Conservation (phyloP, 148 eudicot genomes). For the Vaccinium myrtillus region DNA sequence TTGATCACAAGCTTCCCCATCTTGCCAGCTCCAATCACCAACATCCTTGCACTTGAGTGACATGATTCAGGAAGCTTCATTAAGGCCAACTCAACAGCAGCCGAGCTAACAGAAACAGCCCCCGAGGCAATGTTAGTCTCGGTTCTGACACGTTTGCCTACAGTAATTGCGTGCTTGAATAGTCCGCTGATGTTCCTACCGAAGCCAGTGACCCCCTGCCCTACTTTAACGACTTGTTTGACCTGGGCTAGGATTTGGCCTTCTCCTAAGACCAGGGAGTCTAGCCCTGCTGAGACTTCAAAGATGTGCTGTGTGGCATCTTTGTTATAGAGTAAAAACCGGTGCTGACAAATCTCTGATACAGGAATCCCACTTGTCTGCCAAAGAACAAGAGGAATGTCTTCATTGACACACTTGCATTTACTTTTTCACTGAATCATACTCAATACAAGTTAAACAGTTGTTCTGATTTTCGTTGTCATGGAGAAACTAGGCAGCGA, state of each 20-base stretch:
- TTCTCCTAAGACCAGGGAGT: conserved; percentile 90
- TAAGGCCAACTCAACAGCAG: conserved; percentile 89
- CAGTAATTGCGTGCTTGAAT: conserved; percentile 90
- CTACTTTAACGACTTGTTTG: conserved; percentile 91
- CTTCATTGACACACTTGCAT: conserved; percentile 6
- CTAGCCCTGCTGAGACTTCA: conserved; percentile 97
- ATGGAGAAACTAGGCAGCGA: not conserved
- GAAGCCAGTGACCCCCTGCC: conserved; percentile 88
- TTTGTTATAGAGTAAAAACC: conserved; percentile 72
- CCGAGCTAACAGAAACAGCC: conserved; percentile 95
- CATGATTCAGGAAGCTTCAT: conserved; percentile 80
- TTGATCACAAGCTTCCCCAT: conserved; percentile 97
- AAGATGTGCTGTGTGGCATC: conserved; percentile 94
- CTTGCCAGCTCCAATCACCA: conserved; percentile 93
- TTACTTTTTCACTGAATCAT: not conserved
- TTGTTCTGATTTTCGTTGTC: too few species aligned
- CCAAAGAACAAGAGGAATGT: conserved; percentile 18
- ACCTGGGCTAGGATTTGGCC: conserved; percentile 98
- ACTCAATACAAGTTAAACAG: not conserved
- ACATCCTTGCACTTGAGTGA: conserved; percentile 67
- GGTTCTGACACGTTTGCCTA: conserved; percentile 80
- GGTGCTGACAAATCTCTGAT: conserved; percentile 76
- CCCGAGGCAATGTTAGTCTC: conserved; percentile 95
- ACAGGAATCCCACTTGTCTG: conserved; percentile 91
- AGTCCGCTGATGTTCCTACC: conserved; percentile 94